Evolutionary conservation across 2,329 filamentous ascomycete genomes (phyloP), one percentile per base, ranked within the genome.

Genomic region (Amauroascus verrucosus): DNA sequence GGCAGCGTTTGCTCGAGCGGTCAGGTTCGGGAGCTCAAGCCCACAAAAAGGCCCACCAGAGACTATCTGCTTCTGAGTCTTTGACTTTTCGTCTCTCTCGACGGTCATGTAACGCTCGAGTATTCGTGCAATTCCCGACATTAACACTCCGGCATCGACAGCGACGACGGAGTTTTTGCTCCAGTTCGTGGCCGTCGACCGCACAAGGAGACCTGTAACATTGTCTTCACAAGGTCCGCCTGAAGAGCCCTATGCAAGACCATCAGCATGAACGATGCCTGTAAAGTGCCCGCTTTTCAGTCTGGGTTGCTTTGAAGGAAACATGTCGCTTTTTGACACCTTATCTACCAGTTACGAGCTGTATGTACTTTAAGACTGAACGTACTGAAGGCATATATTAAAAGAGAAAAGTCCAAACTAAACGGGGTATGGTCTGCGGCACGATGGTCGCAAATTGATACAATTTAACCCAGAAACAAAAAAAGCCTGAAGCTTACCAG

Each of bases 81-180:
- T 60, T 28, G 58, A 57, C n/a, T 52, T 26, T 35, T 48, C 46
- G 28, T 48, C 45, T 33, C 57, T 53, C 7, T 48, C 40, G 18
- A 45, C 32, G 14, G 47, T 54, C 38, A 32, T 22, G 40, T 55
- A 53, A 37, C 58, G 57, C 57, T 88, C 77, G 24, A 98, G 75
- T 46, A 95, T 86, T 46, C 80, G 78, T n/a, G 82, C 81, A 54
- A 98, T 95, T 53, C 88, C 83, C 26, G 87, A 83, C 38, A 98
- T 79, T 67, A 96, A 86, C 30, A 90, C 88, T 46, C 93, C 93
- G 8, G 89, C 90, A 73, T 98, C 93, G 50, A 98, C 85, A n/a
- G 91, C 89, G 26, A 97, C 75, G 38, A 96, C 70, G 0, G 89
- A 96, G 43, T 86, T 84, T 62, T 83, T 85, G 47, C 78, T 75